Evolutionary conservation across 768 basidiomycete species (phyloP).

Genomic region (Mycena rosella): DNA sequence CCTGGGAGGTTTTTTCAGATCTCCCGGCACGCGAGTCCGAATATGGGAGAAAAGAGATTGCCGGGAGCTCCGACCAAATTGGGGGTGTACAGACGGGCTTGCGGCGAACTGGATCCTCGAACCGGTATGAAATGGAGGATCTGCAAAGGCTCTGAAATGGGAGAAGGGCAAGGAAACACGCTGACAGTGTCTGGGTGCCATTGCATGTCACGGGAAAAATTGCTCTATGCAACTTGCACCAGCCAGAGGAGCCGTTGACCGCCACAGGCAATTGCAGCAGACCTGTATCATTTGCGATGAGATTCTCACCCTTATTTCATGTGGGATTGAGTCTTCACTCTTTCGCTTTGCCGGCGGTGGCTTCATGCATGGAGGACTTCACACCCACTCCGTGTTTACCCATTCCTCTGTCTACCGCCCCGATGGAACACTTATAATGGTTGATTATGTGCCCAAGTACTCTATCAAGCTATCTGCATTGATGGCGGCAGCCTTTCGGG

Average conservation of each 20-base stretch:
- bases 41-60: no score
- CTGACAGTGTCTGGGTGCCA: neutral
- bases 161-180: constrained; percentile 5
- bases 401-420: constrained; percentile 10
- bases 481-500: no score
- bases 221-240: constrained; percentile 9
- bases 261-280: constrained; percentile 2
- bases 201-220: constrained; percentile 1
- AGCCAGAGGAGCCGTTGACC: neutral
- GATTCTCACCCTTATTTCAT: no score
- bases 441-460: neutral
- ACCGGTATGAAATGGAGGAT: no score
- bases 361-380: constrained; percentile 8
- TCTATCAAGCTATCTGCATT: neutral
- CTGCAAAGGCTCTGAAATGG: no score
- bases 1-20: no score
- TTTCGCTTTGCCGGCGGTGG: constrained; percentile 18
- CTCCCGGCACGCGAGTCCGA: no score
- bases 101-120: no score
- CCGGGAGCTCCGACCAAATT: no score
- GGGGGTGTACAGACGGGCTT: no score
- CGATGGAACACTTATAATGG: neutral
- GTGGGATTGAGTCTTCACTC: neutral
- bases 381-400: constrained; percentile 9
- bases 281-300: no score